Conservation (phyloP, 192 early-diverging fungal genomes). For the Haplosporangium gracile region DNA sequence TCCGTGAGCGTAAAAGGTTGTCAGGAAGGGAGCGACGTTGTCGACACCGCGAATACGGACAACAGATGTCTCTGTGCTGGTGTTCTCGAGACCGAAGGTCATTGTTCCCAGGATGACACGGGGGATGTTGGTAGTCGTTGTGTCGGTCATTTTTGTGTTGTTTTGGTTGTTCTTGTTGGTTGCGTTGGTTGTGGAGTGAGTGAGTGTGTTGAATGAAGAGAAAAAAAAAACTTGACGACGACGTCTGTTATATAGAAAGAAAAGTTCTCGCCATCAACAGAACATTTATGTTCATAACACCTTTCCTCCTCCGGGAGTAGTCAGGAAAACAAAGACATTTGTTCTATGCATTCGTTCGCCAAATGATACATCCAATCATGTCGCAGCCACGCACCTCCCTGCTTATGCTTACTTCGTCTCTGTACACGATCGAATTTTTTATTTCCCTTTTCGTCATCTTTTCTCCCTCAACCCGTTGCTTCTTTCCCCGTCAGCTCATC, state of each 20-base stretch:
- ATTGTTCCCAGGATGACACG: slow-evolving; percentile 17
- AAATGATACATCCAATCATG: neutral
- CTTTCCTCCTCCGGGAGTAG: too few relatives aligned
- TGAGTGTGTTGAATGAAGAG: neutral
- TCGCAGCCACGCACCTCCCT: neutral
- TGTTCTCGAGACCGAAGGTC: slow-evolving; percentile 26
- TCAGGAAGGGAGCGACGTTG: slow-evolving; percentile 22
- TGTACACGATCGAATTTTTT: neutral
- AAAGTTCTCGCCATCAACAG: neutral
- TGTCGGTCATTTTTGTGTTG: neutral
- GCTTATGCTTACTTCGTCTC: neutral
- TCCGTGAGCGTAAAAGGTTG: slow-evolving; percentile 9
- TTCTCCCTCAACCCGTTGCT: too few relatives aligned
- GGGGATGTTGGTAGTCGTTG: neutral
- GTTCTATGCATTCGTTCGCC: too few relatives aligned
- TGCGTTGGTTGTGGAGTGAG: too few relatives aligned
- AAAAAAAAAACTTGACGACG: neutral
- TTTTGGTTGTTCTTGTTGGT: neutral
- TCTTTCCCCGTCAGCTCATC: too few relatives aligned
- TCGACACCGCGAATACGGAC: slow-evolving; percentile 22
- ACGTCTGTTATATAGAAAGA: neutral
- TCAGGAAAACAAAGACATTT: too few relatives aligned
- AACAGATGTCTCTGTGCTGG: neutral
- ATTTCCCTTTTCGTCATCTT: neutral
- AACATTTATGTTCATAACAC: neutral